Evolutionary conservation across 2,329 filamentous ascomycete species (phyloP), one percentile per base, ranked within the genome.

Genomic region (Stagonosporopsis rhizophila): DNA sequence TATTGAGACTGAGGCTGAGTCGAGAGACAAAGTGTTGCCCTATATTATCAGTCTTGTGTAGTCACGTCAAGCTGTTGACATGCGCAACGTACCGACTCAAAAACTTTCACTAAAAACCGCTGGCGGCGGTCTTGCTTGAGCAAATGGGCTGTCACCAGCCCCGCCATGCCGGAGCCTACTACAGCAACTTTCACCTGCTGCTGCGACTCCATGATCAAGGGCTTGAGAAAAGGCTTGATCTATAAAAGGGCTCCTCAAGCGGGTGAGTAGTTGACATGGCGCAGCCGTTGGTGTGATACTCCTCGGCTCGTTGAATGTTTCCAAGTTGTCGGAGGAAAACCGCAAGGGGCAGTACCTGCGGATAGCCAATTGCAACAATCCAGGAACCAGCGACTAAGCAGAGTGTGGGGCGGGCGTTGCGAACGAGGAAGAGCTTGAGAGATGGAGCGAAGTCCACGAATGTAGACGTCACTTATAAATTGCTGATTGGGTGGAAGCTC

Each of bases 151-250:
- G 75, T 76, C n/a, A 77, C 75, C 48, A 83, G 68, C 12, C 81
- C 81, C 4, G 81, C 80, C 74, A 83, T 78, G 15, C 81, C 80
- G 1, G 79, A 79, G 47, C 81, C 81, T 25, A 83, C 70, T 30
- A 83, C 69, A 38, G 79, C 80, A 23, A 82, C 79, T 6, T 53
- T 54, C 23, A 58, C 25, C 35, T 46, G 57, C 38, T 46, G 51
- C 32, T 55, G 44, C 32, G 46, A 22, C 40, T 56, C 47, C 61
- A 65, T 63, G 27, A 7, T 56, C 14, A 37, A 22, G 19, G 23
- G 25, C 37, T 3, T 12, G 7, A 19, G 34, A 12, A 17, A 39
- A n/a, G 27, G 5, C 6, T 35, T 4, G 41, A 52, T 38, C 54
- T 60, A 38, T 30, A n/a, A 28, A 12, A 12, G 11, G 32, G 56